These are phyloP conservation scores for Myriosclerotinia duriaeana DNA, from an alignment of 2,329 filamentous ascomycete genomes.

Conservation along the genomic window DNA sequence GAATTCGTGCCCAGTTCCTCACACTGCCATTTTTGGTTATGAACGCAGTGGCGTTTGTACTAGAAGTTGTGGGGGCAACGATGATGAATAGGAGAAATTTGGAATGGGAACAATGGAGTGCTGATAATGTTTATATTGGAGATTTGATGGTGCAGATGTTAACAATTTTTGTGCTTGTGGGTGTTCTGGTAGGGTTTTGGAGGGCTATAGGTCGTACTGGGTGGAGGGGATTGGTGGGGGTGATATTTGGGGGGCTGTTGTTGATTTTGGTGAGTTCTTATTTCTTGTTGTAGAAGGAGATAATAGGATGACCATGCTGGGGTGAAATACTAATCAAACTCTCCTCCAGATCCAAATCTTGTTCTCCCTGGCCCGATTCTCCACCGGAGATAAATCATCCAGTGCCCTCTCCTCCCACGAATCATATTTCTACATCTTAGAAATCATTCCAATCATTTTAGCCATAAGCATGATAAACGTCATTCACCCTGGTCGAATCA, in stretches of 20 bases:
- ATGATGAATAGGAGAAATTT: background rate
- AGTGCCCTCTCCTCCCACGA: background rate
- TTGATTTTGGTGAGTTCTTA: conserved; percentile 1
- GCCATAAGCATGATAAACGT: background rate
- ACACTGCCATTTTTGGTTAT: background rate
- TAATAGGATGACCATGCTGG: background rate
- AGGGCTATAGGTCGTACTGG: background rate
- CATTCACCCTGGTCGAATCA: background rate
- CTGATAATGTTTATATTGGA: conserved; percentile 51
- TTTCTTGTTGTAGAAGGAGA: background rate
- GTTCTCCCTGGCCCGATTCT: background rate
- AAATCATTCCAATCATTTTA: background rate
- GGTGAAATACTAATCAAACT: background rate
- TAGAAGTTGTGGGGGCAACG: background rate
- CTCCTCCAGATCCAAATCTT: too few species aligned
- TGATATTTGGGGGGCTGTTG: background rate
- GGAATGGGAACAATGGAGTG: conserved; percentile 32
- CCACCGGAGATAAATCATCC: background rate
- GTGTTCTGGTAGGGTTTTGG: background rate
- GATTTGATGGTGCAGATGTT: conserved; percentile 53
- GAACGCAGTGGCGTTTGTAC: background rate
- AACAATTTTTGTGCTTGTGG: conserved; percentile 46
- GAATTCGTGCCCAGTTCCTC: background rate
- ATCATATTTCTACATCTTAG: background rate
- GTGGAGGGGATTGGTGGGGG: background rate